phyloP scores from a whole-genome alignment of 2,329 filamentous ascomycete genomes.

The Colletotrichum theobromicola region DNA sequence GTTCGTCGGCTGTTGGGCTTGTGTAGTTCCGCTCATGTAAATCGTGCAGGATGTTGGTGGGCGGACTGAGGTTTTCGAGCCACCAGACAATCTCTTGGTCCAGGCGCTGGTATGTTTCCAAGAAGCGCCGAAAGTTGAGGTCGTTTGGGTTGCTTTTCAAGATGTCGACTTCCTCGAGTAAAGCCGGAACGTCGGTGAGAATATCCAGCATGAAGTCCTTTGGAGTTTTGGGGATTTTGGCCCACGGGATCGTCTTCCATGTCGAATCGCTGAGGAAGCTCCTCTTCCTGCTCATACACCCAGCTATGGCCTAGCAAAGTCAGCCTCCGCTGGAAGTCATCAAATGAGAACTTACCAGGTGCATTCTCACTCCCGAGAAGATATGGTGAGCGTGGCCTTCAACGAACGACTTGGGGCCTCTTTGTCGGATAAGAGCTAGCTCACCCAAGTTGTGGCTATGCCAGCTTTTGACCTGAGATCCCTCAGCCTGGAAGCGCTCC shows the following conservation, averaged over 20 bases:
- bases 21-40: not conserved
- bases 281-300: not conserved
- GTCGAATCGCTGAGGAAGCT: constrained; percentile 27
- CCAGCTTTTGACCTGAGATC: constrained; percentile 15
- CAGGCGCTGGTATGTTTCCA: not conserved
- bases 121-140: not conserved
- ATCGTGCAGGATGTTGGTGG: not conserved
- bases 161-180: constrained; percentile 30
- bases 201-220: constrained; percentile 35
- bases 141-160: constrained; percentile 21
- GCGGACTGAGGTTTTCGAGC: not conserved
- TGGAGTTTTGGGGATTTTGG: constrained; percentile 27
- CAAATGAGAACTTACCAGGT: constrained; percentile 14
- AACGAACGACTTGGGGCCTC: not conserved
- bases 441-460: constrained; percentile 18
- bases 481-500: not conserved
- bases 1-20: not conserved
- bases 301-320: not conserved
- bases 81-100: not conserved
- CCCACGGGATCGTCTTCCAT: constrained; percentile 37
- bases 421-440: not conserved
- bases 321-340: not conserved
- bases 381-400: constrained; percentile 21
- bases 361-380: constrained; percentile 24
- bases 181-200: constrained; percentile 29